phyloP scores from a whole-genome alignment of 345 rosid genomes.

The Hypericum androsaemum region DNA sequence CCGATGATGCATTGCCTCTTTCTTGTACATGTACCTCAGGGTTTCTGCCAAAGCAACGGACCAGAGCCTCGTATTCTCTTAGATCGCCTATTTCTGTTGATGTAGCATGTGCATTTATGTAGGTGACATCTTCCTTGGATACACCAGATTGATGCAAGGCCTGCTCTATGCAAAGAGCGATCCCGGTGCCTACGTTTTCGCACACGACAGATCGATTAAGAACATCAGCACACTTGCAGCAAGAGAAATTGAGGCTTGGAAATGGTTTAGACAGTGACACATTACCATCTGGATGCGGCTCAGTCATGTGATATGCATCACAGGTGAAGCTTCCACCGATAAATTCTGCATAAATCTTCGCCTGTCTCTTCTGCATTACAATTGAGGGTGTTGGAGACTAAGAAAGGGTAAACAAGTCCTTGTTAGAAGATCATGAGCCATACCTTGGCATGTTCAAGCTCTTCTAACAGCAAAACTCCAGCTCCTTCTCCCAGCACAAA shows the following conservation, averaged over 20 bases:
- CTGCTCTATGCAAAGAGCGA: conserved; percentile 75
- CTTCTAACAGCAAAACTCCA: conserved; percentile 91
- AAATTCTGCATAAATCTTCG: conserved; percentile 82
- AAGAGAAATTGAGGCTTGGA: no score
- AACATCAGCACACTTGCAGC: no score
- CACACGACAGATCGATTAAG: no score
- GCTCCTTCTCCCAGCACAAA: conserved; percentile 99
- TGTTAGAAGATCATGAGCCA: neutral
- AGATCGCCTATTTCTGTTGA: conserved; percentile 85
- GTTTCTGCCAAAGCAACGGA: conserved; percentile 72
- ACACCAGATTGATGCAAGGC: conserved; percentile 71
- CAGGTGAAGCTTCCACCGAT: conserved; percentile 92
- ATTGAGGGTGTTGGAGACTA: no score
- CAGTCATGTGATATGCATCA: conserved; percentile 98
- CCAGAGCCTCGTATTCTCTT: conserved; percentile 70
- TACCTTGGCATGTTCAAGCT: conserved; percentile 97
- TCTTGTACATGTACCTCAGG: conserved; percentile 33
- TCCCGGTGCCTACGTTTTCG: conserved; percentile 50
- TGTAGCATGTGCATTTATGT: conserved; percentile 92
- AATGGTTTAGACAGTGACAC: neutral
- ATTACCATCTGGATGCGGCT: conserved; percentile 88
- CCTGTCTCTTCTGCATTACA: conserved; percentile 63
- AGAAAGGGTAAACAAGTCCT: no score
- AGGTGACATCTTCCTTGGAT: conserved; percentile 58
- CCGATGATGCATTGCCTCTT: no score